A percentile compares a stretch with the other conserved stretches of the same genome.
Evolutionary conservation across 1,284 basidiomycete species (phyloP).

Genomic region (Ustilago nuda): DNA sequence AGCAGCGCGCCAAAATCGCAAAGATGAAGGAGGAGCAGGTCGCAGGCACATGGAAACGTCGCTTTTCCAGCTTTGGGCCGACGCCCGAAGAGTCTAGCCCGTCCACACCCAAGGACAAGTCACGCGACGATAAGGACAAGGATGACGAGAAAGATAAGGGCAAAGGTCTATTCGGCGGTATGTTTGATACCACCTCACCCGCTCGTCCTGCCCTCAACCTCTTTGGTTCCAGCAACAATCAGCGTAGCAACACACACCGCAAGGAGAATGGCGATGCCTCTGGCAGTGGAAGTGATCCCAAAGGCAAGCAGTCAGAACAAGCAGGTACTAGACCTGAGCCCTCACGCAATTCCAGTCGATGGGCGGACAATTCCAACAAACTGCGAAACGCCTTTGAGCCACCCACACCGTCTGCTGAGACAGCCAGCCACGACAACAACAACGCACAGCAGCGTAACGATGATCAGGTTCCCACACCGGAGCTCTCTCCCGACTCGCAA

Average conservation of each 20-base stretch:
- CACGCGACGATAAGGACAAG: constrained; percentile 14
- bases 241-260: constrained; percentile 13
- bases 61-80: constrained; percentile 37
- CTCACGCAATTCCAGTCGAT: constrained; percentile 24
- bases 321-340: constrained; percentile 8
- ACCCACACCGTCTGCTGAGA: constrained; percentile 31
- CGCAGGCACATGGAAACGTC: constrained; percentile 35
- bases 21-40: constrained; percentile 52
- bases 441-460: constrained; percentile 13
- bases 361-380: constrained; percentile 48
- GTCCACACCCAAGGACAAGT: constrained; percentile 26
- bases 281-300: constrained; percentile 2
- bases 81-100: constrained; percentile 8
- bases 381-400: constrained; percentile 50
- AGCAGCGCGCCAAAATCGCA: constrained; percentile 56
- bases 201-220: constrained; percentile 34
- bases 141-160: constrained; percentile 14
- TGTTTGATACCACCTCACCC: constrained; percentile 22
- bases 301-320: constrained; percentile 19
- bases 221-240: constrained; percentile 22
- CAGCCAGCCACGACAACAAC: not conserved
- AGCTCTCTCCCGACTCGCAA: constrained; percentile 39
- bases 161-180: constrained; percentile 22
- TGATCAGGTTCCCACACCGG: constrained; percentile 34
- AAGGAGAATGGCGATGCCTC: constrained; percentile 29